A percentile compares a stretch with the other conserved stretches of the same genome.
These are phyloP conservation scores for Paramecium primaurelia DNA, from an alignment of 73 alveolate species.

Conservation along the genomic window DNA sequence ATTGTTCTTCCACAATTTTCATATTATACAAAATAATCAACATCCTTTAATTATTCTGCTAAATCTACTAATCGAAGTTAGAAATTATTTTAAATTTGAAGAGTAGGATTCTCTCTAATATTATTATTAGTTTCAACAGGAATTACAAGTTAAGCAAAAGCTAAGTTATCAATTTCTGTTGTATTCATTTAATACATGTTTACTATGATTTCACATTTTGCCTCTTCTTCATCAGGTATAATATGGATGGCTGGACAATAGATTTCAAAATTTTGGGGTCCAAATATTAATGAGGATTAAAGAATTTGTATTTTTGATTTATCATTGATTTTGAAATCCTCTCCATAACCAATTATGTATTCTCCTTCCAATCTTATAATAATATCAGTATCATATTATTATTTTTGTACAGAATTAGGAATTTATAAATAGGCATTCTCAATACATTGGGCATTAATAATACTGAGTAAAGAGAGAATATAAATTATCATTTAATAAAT, in stretches of 20 bases:
- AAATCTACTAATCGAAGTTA: background rate
- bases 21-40: background rate
- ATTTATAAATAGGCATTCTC: background rate
- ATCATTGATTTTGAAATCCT: background rate
- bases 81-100: background rate
- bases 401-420: background rate
- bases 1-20: background rate
- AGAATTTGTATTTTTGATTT: background rate
- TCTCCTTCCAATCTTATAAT: background rate
- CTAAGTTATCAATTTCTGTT: background rate
- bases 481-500: background rate
- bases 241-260: background rate
- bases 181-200: background rate
- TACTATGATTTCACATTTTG: background rate
- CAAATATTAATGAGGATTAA: background rate
- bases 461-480: background rate
- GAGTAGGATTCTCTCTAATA: background rate
- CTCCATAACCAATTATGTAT: background rate
- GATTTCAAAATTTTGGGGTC: background rate
- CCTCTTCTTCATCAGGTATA: constrained; percentile 4
- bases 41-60: background rate
- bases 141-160: background rate
- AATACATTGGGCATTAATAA: background rate
- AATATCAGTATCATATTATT: background rate
- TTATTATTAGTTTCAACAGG: background rate